Evolutionary conservation across 805 yeast genomes (phyloP).

Genomic region (Citeromyces matritensis): DNA sequence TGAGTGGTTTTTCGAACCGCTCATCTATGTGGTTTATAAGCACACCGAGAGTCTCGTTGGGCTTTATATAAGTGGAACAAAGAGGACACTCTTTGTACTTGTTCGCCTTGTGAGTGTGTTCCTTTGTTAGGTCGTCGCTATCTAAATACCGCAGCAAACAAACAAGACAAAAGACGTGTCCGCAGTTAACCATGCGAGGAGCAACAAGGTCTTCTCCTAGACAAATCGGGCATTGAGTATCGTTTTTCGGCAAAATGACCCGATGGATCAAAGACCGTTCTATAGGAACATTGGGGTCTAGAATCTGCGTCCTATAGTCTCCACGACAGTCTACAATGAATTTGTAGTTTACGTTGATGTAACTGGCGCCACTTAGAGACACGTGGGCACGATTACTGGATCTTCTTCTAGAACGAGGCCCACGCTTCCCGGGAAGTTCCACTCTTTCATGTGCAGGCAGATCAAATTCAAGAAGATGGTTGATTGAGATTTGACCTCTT

Average conservation of each 20-base stretch:
- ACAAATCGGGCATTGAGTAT: constrained; percentile 79
- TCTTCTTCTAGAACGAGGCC: constrained; percentile 6
- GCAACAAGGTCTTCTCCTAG: constrained; percentile 73
- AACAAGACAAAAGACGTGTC: constrained; percentile 78
- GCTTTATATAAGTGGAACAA: constrained; percentile 43
- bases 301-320: constrained; percentile 37
- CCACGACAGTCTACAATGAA: constrained; percentile 60
- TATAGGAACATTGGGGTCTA: constrained; percentile 68
- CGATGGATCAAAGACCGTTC: constrained; percentile 47
- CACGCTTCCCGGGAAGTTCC: constrained; percentile 2
- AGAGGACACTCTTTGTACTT: constrained; percentile 53
- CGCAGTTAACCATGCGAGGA: constrained; percentile 91
- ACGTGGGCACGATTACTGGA: constrained; percentile 13
- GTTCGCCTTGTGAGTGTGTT: constrained; percentile 4
- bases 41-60: constrained; percentile 52
- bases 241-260: constrained; percentile 58
- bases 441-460: constrained; percentile 22
- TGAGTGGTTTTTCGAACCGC: constrained; percentile 39
- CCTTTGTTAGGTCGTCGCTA: constrained; percentile 21
- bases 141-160: constrained; percentile 66
- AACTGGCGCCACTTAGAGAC: constrained; percentile 47
- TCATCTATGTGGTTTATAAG: constrained; percentile 32
- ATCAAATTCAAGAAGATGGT: constrained; percentile 51
- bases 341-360: constrained; percentile 72
- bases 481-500: too few relatives aligned